Evolutionary conservation across 805 yeast species (phyloP), one percentile per base, ranked within the genome.

Genomic region (Monosporozyma unispora): DNA sequence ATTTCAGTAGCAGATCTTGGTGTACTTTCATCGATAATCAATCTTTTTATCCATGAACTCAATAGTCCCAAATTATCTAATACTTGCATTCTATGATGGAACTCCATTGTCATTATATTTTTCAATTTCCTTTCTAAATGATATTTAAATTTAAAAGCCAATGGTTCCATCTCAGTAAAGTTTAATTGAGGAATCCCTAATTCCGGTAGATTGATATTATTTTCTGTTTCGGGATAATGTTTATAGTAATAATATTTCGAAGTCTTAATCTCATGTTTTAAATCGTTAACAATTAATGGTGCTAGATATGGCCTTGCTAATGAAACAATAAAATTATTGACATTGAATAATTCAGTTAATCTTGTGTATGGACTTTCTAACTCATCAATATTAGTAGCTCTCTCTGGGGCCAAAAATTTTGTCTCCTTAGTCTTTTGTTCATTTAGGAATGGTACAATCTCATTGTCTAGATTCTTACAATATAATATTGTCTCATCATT

Each of bases 281-380:
- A 74, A 61, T 88, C 96, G 55, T 86, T 84, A 35, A 86, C 81
- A 41, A 93, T 77, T 50, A 91, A 71, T 0, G 98, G 97, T 0
- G 96, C 96, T 57, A 91, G 71, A 60, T 91, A 93, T 0, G 98
- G 97, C 53, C 97, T 76, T 8, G 98, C 96, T 55, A 91, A 73
- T 19, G 96, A 87, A 1, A 90, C 90, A 28, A 93, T 75, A 61
- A 88, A 91, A 66, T 90, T 95, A 66, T 93, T 93, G 22, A 93
- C 98, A 59, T 93, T 93, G 71, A 91, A 93, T 51, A 91, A 74
- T 64, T 93, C 98, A 0, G 96, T 84, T 45, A 91, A 74, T 48
- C 96, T 72, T 1, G 93, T 85, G 62, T 91, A 91, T 0, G 97
- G 96, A 10, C 84, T 79, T 39, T 77, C 74, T 57, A 75, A 62